phyloP scores from a whole-genome alignment of 495 filamentous ascomycete genomes.

The Hypoxylon trugodes region DNA sequence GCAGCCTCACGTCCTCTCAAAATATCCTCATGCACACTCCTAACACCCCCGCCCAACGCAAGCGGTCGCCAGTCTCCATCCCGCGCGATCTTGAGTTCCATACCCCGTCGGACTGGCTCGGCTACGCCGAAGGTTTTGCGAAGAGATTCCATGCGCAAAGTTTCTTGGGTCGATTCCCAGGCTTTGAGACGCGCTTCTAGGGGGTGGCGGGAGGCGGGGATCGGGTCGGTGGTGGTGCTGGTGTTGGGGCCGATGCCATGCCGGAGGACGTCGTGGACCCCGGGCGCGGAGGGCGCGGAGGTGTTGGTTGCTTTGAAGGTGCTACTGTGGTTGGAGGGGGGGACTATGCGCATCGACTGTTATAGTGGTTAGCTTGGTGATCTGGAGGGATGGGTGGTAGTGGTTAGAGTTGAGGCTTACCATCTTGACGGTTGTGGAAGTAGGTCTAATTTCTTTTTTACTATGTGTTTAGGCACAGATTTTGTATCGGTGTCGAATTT shows the following conservation, averaged over 20 bases:
- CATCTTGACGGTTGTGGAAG: slow-evolving; percentile 51
- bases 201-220: slow-evolving; percentile 75
- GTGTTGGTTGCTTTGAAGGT: slow-evolving; percentile 63
- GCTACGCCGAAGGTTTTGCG: slow-evolving; percentile 87
- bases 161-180: slow-evolving; percentile 86
- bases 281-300: slow-evolving; percentile 86
- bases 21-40: slow-evolving; percentile 44
- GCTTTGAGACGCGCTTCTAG: slow-evolving; percentile 86
- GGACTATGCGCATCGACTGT: slow-evolving; percentile 90
- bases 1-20: slow-evolving; percentile 60
- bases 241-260: slow-evolving; percentile 70
- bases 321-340: slow-evolving; percentile 65
- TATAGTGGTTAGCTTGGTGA: slow-evolving; percentile 29
- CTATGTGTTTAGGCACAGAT: background rate
- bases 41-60: slow-evolving; percentile 49
- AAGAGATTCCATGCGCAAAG: slow-evolving; percentile 84
- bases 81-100: slow-evolving; percentile 87
- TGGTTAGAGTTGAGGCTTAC: slow-evolving; percentile 45
- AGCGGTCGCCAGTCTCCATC: slow-evolving; percentile 63
- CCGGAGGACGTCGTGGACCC: slow-evolving; percentile 91
- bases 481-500: background rate
- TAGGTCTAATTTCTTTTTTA: slow-evolving; percentile 17
- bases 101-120: slow-evolving; percentile 92
- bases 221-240: slow-evolving; percentile 51
- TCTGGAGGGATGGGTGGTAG: background rate